Evolutionary conservation across 208 protist species (phyloP).

Genomic region (Zelonia costaricensis): DNA sequence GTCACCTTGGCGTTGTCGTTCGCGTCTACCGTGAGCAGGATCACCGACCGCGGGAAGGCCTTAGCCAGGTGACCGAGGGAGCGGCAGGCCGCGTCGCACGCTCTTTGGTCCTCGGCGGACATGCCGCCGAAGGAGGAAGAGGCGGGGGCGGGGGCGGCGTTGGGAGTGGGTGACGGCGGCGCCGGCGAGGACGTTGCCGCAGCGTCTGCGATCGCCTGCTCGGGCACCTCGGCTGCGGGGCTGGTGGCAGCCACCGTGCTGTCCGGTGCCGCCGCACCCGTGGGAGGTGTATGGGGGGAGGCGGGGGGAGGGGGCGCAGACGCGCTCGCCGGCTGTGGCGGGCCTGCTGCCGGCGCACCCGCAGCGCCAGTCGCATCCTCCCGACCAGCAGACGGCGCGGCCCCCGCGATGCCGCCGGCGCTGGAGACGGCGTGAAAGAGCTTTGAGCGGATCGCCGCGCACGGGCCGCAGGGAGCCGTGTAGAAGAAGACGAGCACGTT

Average conservation of each 20-base stretch:
- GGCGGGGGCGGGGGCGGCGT: background rate
- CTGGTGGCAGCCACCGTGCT: no score
- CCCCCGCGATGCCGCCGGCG: background rate
- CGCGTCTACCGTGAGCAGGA: slow-evolving; percentile 79
- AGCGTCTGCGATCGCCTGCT: background rate
- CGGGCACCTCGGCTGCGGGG: no score
- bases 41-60: slow-evolving; percentile 14
- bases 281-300: no score
- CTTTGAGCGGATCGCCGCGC: slow-evolving; percentile 45
- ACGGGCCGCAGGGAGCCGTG: slow-evolving; percentile 67
- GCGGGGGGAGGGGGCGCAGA: no score
- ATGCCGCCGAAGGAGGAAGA: slow-evolving; percentile 5
- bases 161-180: background rate
- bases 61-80: slow-evolving; percentile 21
- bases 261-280: no score
- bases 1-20: slow-evolving; percentile 68
- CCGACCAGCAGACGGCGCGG: background rate
- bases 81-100: slow-evolving; percentile 25
- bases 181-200: background rate
- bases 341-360: no score
- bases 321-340: no score
- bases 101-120: slow-evolving; percentile 19
- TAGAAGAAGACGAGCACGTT: slow-evolving; percentile 81
- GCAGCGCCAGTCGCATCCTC: no score
- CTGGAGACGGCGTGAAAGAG: slow-evolving; percentile 40